Evolutionary conservation across 1,139 yeast genomes (phyloP), one percentile per base, ranked within the genome.

Genomic region (Hansenula anomala): DNA sequence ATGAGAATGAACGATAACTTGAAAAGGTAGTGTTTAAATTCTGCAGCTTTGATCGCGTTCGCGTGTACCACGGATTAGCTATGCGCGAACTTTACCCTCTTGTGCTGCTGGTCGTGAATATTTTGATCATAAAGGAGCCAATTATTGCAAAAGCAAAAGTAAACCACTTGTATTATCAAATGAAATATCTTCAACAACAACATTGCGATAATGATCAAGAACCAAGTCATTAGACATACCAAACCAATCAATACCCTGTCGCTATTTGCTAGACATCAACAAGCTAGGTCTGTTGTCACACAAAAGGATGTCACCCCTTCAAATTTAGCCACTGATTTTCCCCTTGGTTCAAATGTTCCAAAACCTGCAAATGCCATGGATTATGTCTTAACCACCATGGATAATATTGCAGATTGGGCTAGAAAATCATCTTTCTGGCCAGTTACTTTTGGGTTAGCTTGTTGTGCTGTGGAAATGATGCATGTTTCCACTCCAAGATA

Each of bases 381-480:
- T 64, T 86, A 87, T 55, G 92, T 89, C 8, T 71, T 86, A 58
- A 86, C 95, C n/a, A 77, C 92, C 22, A 68, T 86, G 51, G 96
- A 87, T 58, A 78, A 82, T 45, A 77, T 86, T 50, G 92, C 90
- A 51, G 84, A 83, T 67, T 87, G 96, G 96, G 95, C 94, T 3
- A 78, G 96, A 63, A 89, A 85, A 60, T 87, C 95, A 25, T 83
- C 94, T 5, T 86, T 87, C 64, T 87, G 96, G 96, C 96, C 96
- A 13, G 94, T 86, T 38, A 87, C 96, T 36, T 87, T 87, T 64
- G 96, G 95, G 31, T 71, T 86, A 57, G 95, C 95, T 9, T 86
- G 95, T 67, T 86, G 95, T 69, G 95, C 95, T 46, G 95, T 87
- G 34, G 96, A 87, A 66, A 87, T 87, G 96, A 87, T 87, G 96